Conservation (phyloP, 1,284 basidiomycete species). For the Wolfiporia cocos region DNA sequence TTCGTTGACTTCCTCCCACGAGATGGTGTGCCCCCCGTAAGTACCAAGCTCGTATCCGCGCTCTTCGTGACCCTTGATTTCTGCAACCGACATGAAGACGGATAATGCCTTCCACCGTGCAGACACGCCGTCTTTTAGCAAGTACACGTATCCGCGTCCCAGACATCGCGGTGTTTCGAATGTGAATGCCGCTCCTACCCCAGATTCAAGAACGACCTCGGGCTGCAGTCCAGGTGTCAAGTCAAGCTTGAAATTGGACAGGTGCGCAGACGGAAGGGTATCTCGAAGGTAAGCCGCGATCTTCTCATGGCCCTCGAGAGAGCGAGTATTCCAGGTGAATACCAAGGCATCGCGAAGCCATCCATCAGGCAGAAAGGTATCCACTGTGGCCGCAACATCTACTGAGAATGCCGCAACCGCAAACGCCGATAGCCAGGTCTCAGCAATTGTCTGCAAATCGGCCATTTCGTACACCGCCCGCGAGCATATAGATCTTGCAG, state of each 20-base stretch:
- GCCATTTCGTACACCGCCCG: slow-evolving; percentile 1
- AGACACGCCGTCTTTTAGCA: slow-evolving; percentile 16
- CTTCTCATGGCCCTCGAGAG: slow-evolving; percentile 36
- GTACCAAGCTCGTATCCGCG: slow-evolving; percentile 8
- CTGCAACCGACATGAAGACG: slow-evolving; percentile 22
- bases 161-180: slow-evolving; percentile 32
- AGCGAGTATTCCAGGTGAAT: slow-evolving; percentile 56
- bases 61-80: slow-evolving; percentile 29
- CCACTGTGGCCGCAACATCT: slow-evolving; percentile 2
- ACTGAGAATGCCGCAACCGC: slow-evolving; percentile 5
- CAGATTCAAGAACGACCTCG: not conserved
- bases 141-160: slow-evolving; percentile 33
- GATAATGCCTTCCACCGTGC: slow-evolving; percentile 21
- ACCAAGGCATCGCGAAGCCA: slow-evolving; percentile 43
- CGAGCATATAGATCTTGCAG: not conserved
- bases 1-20: slow-evolving; percentile 16
- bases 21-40: slow-evolving; percentile 14
- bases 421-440: slow-evolving; percentile 7
- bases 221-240: slow-evolving; percentile 3
- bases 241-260: slow-evolving; percentile 22
- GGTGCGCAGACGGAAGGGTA: slow-evolving; percentile 28
- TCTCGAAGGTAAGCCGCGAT: slow-evolving; percentile 38
- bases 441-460: slow-evolving; percentile 4
- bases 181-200: slow-evolving; percentile 29
- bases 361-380: slow-evolving; percentile 5